phyloP scores from a whole-genome alignment of 2,329 filamentous ascomycete genomes.

The Aspergillus sp. region DNA sequence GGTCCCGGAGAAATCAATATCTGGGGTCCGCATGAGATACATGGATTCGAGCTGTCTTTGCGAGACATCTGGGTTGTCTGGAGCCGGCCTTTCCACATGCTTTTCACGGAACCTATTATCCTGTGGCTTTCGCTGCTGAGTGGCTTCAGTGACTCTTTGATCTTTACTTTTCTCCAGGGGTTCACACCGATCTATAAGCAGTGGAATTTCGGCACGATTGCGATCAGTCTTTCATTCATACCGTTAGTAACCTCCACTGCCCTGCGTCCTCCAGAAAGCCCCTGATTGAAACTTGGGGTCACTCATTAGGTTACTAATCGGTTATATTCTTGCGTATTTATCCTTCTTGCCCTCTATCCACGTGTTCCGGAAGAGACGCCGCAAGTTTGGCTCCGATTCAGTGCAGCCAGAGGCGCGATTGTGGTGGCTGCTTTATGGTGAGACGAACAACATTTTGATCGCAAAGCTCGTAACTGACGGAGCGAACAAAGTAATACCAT shows the following conservation, averaged over 20 bases:
- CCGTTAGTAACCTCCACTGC: not conserved
- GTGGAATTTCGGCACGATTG: not conserved
- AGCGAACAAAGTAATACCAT: no score
- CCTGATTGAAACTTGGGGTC: not conserved
- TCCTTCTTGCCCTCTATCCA: not conserved
- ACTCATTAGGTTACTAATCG: not conserved
- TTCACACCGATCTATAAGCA: not conserved
- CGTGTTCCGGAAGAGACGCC: not conserved
- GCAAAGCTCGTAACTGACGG: no score
- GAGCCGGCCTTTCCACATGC: not conserved
- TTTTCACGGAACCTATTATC: not conserved
- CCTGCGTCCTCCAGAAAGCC: not conserved
- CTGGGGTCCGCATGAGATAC: not conserved
- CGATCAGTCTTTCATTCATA: not conserved
- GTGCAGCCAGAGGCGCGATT: not conserved
- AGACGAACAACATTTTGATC: not conserved
- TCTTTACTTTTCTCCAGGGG: not conserved
- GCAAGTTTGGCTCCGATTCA: not conserved
- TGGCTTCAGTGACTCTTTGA: not conserved
- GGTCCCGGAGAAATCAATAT: not conserved
- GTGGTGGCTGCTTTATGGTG: not conserved
- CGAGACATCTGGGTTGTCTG: not conserved
- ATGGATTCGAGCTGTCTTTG: not conserved
- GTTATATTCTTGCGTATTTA: not conserved
- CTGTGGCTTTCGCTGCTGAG: not conserved